A percentile compares a stretch with the other conserved stretches of the same genome.
These are phyloP conservation scores for Amanita rubescens DNA, from an alignment of 768 basidiomycete species.

Conservation along the genomic window DNA sequence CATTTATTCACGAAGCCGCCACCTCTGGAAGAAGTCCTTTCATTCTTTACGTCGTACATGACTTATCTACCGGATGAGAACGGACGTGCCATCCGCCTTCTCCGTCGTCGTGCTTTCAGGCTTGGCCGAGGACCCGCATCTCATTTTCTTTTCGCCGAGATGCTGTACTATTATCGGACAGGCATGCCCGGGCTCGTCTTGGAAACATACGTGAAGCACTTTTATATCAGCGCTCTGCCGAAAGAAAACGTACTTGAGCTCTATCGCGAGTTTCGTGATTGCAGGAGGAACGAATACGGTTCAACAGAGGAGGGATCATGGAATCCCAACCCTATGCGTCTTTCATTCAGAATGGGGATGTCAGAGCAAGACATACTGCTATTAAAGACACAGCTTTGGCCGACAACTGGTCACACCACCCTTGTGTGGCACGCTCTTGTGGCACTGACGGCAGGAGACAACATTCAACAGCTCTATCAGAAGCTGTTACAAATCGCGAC, in stretches of 20 bases:
- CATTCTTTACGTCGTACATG: constrained; percentile 3
- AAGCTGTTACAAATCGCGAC: constrained; percentile 28
- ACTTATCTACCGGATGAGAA: neutral
- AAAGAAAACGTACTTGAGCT: constrained; percentile 22
- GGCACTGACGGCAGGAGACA: constrained; percentile 13
- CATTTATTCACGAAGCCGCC: neutral
- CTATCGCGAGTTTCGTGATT: constrained; percentile 8
- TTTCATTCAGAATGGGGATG: neutral
- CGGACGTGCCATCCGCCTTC: constrained; percentile 27
- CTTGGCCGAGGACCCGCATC: constrained; percentile 14
- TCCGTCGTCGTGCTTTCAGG: constrained; percentile 19
- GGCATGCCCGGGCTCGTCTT: constrained; percentile 27
- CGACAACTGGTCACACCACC: constrained; percentile 24
- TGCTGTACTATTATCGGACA: constrained; percentile 31
- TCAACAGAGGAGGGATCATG: neutral
- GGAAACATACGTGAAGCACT: constrained; percentile 41
- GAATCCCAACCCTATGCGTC: neutral
- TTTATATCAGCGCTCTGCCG: constrained; percentile 49
- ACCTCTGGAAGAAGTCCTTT: neutral
- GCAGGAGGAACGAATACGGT: neutral
- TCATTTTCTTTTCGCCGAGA: constrained; percentile 33
- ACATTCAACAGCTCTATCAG: constrained; percentile 34
- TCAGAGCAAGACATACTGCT: constrained; percentile 4
- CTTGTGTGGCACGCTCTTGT: constrained; percentile 35
- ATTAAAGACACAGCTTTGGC: constrained; percentile 22